phyloP scores from a whole-genome alignment of 2,329 filamentous ascomycete genomes.

The Canariomyces notabilis region DNA sequence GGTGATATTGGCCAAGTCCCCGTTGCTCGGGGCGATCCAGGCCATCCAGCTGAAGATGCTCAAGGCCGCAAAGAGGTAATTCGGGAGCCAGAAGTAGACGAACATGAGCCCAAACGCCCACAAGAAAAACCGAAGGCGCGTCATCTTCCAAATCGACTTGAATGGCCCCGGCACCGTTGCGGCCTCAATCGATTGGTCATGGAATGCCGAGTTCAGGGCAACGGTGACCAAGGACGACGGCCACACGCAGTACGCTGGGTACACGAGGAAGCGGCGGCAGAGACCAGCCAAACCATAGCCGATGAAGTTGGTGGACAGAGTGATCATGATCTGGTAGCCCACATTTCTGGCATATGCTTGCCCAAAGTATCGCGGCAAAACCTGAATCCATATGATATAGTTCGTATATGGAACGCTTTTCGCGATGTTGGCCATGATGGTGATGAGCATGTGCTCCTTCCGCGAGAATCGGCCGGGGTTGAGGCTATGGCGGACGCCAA shows the following conservation, averaged over 20 bases:
- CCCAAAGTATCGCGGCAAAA: conserved; percentile 45
- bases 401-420: conserved; percentile 44
- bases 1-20: conserved; percentile 39
- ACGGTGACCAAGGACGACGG: conserved; percentile 37
- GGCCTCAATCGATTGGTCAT: conserved; percentile 30
- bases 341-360: conserved; percentile 44
- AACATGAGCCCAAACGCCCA: conserved; percentile 36
- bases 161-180: conserved; percentile 29
- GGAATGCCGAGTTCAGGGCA: conserved; percentile 33
- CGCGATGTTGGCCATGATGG: conserved; percentile 57
- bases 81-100: conserved; percentile 46
- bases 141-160: conserved; percentile 35
- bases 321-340: conserved; percentile 46
- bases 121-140: conserved; percentile 36
- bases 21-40: conserved; percentile 44
- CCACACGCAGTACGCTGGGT: conserved; percentile 38
- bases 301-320: conserved; percentile 48
- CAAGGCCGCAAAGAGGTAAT: conserved; percentile 41
- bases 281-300: conserved; percentile 52
- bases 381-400: conserved; percentile 47
- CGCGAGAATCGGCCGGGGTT: conserved; percentile 54
- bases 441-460: conserved; percentile 57
- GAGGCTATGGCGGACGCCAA: conserved; percentile 43
- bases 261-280: conserved; percentile 35
- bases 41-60: conserved; percentile 46